phyloP scores from a whole-genome alignment of 2,329 filamentous ascomycete species.

The Phialocephala sp. region DNA sequence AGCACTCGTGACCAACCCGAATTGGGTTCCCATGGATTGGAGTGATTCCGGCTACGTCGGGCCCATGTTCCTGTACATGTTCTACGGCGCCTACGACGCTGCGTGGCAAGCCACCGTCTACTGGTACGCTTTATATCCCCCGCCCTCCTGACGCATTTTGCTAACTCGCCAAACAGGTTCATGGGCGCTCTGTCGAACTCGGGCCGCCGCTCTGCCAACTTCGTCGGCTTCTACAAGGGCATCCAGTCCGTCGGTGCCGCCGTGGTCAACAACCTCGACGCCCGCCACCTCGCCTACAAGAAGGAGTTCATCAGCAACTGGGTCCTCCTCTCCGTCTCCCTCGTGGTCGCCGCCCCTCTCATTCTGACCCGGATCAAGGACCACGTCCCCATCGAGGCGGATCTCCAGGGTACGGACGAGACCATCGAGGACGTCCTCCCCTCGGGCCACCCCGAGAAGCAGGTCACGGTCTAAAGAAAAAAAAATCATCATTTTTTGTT shows the following conservation, averaged over 20 bases:
- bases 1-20: conserved; percentile 14
- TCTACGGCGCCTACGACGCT: conserved; percentile 89
- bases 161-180: conserved; percentile 59
- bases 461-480: conserved; percentile 14
- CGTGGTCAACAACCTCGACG: conserved; percentile 75
- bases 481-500: not conserved
- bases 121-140: conserved; percentile 61
- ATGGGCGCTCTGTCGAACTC: conserved; percentile 96
- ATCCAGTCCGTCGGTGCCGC: conserved; percentile 88
- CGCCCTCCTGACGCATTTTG: conserved; percentile 22
- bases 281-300: conserved; percentile 66
- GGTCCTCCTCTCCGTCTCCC: conserved; percentile 74
- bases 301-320: conserved; percentile 77
- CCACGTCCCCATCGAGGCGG: conserved; percentile 79
- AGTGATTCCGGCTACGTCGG: conserved; percentile 70
- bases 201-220: conserved; percentile 87
- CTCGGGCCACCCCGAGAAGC: conserved; percentile 26
- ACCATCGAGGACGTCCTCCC: conserved; percentile 71
- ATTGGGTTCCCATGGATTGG: conserved; percentile 61
- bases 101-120: conserved; percentile 90
- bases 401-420: conserved; percentile 85
- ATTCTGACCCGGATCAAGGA: conserved; percentile 82
- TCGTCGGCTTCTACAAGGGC: conserved; percentile 88
- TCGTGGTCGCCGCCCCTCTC: conserved; percentile 79
- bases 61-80: conserved; percentile 88